These are phyloP conservation scores for Calendula officinalis DNA, from an alignment of 129 eudicot genomes.

Conservation along the genomic window DNA sequence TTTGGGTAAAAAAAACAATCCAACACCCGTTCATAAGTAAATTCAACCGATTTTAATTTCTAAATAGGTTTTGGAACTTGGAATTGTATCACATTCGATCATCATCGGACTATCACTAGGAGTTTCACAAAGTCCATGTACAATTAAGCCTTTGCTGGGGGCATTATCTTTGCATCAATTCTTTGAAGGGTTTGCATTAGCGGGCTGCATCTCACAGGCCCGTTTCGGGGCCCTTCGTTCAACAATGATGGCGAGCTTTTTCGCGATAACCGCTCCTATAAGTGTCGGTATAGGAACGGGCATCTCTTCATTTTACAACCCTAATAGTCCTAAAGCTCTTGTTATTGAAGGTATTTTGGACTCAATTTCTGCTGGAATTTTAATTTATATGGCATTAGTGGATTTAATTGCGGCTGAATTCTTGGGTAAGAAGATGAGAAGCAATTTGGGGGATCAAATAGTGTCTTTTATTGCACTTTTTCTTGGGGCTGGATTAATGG, in stretches of 20 bases:
- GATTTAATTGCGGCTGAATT: constrained; percentile 96
- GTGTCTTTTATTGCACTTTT: constrained; percentile 66
- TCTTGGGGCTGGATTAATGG: constrained; percentile 84
- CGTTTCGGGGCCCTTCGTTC: constrained; percentile 43
- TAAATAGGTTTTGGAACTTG: constrained; percentile 78
- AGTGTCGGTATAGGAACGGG: constrained; percentile 69
- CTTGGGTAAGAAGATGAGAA: constrained; percentile 83
- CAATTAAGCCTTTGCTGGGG: constrained; percentile 63
- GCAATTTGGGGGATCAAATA: constrained; percentile 61
- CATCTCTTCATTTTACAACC: constrained; percentile 59
- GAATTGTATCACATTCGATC: constrained; percentile 80
- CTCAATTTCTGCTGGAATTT: constrained; percentile 77
- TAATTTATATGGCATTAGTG: constrained; percentile 86
- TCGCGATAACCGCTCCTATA: constrained; percentile 65
- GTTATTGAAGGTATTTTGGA: constrained; percentile 73
- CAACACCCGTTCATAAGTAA: not conserved
- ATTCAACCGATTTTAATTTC: not conserved
- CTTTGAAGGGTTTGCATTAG: constrained; percentile 90
- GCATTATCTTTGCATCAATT: constrained; percentile 88
- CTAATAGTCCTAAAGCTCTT: constrained; percentile 72
- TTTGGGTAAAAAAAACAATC: not conserved
- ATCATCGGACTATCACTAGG: constrained; percentile 82
- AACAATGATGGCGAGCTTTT: constrained; percentile 69
- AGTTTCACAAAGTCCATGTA: constrained; percentile 83
- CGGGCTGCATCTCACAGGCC: constrained; percentile 87